These are phyloP conservation scores for Acacia acuminata DNA, from an alignment of 306 rosid species.

Conservation along the genomic window DNA sequence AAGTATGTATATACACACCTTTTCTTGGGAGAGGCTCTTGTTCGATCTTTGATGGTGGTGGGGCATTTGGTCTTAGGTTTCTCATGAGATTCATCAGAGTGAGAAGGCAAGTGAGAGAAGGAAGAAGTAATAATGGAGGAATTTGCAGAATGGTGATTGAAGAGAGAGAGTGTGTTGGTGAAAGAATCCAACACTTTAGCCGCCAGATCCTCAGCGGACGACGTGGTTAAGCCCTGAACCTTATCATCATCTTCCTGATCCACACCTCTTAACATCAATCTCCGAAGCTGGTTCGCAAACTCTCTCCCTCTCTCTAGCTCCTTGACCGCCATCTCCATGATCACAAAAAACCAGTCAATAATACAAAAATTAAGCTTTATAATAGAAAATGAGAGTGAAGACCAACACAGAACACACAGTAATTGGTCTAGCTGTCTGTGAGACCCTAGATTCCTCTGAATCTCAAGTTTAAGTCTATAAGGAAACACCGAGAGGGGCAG, in stretches of 20 bases:
- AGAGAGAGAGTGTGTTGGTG: constrained; percentile 37
- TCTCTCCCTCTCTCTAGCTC: constrained; percentile 51
- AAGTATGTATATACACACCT: constrained; percentile 32
- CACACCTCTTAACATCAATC: neutral
- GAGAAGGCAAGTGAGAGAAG: constrained; percentile 1
- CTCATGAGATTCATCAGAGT: constrained; percentile 48
- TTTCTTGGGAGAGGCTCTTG: constrained; percentile 62
- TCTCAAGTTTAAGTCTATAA: too few species aligned
- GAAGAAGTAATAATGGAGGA: neutral
- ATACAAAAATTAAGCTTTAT: neutral
- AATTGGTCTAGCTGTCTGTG: too few species aligned
- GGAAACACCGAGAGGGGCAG: too few species aligned
- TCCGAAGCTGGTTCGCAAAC: constrained; percentile 36
- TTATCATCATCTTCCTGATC: neutral
- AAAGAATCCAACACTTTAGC: constrained; percentile 44
- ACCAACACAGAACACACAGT: too few species aligned
- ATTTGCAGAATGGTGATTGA: constrained; percentile 13
- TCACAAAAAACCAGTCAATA: neutral
- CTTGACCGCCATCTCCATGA: constrained; percentile 28
- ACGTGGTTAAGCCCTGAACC: neutral
- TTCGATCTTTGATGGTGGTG: constrained; percentile 36
- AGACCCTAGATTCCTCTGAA: too few species aligned
- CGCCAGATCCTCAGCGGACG: constrained; percentile 40
- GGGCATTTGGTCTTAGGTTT: constrained; percentile 39
- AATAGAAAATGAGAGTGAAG: neutral